Evolutionary conservation across 2,329 filamentous ascomycete genomes (phyloP).

Genomic region (Xenosphaeropsis pyriputrescens): DNA sequence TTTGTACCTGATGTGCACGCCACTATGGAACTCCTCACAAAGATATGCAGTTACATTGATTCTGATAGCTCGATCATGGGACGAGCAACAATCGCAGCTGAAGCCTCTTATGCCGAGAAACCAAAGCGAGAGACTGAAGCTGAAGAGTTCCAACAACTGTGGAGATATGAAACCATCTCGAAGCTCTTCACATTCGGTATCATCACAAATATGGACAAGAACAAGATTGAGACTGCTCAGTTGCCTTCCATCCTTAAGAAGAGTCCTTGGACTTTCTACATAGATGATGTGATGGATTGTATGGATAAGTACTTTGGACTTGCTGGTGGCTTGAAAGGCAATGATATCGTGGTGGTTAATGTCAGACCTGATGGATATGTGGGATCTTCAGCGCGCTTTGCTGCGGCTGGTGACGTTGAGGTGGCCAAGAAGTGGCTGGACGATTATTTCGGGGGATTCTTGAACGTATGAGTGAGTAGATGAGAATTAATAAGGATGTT

Average conservation of each 20-base stretch:
- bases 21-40: slow-evolving; percentile 40
- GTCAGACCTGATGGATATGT: slow-evolving; percentile 64
- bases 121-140: slow-evolving; percentile 40
- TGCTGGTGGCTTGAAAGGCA: slow-evolving; percentile 32
- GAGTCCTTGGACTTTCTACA: slow-evolving; percentile 58
- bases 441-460: slow-evolving; percentile 31
- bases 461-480: slow-evolving; percentile 13
- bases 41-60: slow-evolving; percentile 39
- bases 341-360: slow-evolving; percentile 48
- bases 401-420: slow-evolving; percentile 13
- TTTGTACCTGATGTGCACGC: slow-evolving; percentile 47
- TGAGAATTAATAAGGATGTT: too few relatives aligned
- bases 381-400: slow-evolving; percentile 38
- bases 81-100: slow-evolving; percentile 41
- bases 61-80: slow-evolving; percentile 38
- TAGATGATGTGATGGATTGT: slow-evolving; percentile 49
- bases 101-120: slow-evolving; percentile 44
- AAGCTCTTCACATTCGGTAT: slow-evolving; percentile 55
- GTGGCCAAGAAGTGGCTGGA: slow-evolving; percentile 29
- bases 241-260: slow-evolving; percentile 46
- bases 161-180: slow-evolving; percentile 54
- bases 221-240: slow-evolving; percentile 48
- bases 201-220: slow-evolving; percentile 51
- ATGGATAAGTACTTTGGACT: slow-evolving; percentile 50
- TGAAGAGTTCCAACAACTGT: slow-evolving; percentile 51